Base-by-base conservation (phyloP, 441 rosid species). In the Kokia cookei region DNA sequence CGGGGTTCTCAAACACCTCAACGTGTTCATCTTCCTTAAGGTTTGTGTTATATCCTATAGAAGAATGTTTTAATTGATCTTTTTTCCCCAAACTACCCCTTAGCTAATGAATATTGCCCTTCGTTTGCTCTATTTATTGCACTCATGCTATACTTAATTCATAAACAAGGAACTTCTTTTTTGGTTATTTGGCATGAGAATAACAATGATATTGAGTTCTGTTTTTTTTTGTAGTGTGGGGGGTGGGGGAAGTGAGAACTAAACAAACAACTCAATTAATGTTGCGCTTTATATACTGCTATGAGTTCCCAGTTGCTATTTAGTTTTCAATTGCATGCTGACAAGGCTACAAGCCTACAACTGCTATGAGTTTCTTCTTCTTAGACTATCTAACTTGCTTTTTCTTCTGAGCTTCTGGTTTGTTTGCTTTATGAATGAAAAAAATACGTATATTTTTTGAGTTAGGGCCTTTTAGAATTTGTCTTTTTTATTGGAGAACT, bases 1-100 rank as follows among this genome's bases (percentile, higher is more conserved):
- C 87, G 47, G 90, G 90, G 42, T 87, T 88, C 82, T 75, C 91
- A 37, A 82, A 82, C 73, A 22, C 74, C 19, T 77, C 88, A 2
- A 77, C 83, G 24, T 71, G 69, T 69, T 73, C 77, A 76, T 73
- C 81, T 80, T 87, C 91, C 19, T 82, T 85, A 17, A 89, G 97
- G 90, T 89, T 68, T 37, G 80, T 69, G 19, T 75, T 26, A 14
- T 37, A 26, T 32, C 47, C 19, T 45, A 69, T 2, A 32, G 45
- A 65, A 42, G 53, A 37, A 37, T 1, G 26, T 17, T 61, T 11
- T 61, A n/a, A 1, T 59, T 51, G 13, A 27, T 19, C 11, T 59
- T 24, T 53, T 37, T 54, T 45, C 2, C 55, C 55, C n/a, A 24
- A 65, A 65, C 19, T 22, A 22, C 35, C 22, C 10, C 53, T 50